A percentile compares a stretch with the other conserved stretches of the same genome.
Evolutionary conservation across 148 eudicot species (phyloP).

Genomic region (Chenopodium quinoa): DNA sequence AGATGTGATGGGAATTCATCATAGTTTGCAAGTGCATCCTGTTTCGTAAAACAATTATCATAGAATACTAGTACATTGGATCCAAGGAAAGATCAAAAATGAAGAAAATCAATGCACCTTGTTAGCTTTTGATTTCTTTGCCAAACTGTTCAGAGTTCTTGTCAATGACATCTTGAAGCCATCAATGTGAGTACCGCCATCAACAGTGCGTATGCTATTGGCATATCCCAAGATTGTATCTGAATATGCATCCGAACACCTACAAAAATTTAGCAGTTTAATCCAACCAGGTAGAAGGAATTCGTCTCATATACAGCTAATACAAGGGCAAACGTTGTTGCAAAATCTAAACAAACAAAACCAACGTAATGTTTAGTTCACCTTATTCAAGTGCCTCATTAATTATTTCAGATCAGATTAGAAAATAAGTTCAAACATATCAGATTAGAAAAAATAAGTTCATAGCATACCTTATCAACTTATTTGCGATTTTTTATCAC

Average conservation of each 20-base stretch:
- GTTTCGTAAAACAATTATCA: neutral
- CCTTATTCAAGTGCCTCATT: no score
- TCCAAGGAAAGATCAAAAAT: neutral
- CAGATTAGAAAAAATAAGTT: no score
- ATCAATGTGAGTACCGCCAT: constrained; percentile 98
- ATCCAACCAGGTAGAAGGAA: neutral
- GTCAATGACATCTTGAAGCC: constrained; percentile 87
- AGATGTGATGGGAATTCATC: neutral
- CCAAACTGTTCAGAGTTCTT: constrained; percentile 79
- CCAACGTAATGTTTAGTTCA: no score
- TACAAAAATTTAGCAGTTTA: constrained; percentile 23
- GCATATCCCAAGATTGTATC: constrained; percentile 94
- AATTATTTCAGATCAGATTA: no score
- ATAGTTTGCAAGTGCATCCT: neutral
- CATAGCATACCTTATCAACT: no score
- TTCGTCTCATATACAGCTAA: neutral
- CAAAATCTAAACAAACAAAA: neutral
- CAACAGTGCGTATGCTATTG: constrained; percentile 95
- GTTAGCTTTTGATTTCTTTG: constrained; percentile 73
- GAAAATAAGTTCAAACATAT: no score
- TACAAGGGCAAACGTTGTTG: neutral
- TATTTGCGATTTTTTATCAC: no score
- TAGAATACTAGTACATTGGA: neutral
- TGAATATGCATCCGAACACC: constrained; percentile 96
- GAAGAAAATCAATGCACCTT: constrained; percentile 50